A percentile compares a stretch with the other conserved stretches of the same genome.
phyloP scores from a whole-genome alignment of 1,284 basidiomycete genomes.

The Ceratobasidium sp. region DNA sequence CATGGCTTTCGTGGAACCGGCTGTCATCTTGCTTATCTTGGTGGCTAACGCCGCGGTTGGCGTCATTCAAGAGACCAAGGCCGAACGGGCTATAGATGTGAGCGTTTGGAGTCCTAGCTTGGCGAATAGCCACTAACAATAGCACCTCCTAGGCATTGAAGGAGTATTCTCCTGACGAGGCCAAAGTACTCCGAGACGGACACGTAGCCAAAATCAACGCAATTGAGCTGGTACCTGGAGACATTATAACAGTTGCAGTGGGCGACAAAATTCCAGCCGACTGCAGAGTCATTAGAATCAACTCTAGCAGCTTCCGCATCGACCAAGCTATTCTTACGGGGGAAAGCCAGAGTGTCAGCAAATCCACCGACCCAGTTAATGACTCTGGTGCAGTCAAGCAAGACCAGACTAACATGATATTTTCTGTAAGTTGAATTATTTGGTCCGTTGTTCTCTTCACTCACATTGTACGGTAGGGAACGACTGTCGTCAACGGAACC shows the following conservation, averaged over 20 bases:
- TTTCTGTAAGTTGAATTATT: constrained; percentile 77
- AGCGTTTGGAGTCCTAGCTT: constrained; percentile 53
- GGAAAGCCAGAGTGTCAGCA: constrained; percentile 88
- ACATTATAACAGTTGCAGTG: constrained; percentile 88
- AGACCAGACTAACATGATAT: constrained; percentile 95
- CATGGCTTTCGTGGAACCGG: constrained; percentile 89
- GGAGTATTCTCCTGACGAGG: constrained; percentile 95
- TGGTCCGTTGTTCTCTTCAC: too few relatives aligned
- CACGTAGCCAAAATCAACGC: constrained; percentile 80
- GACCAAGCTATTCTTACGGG: constrained; percentile 97
- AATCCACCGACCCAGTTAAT: constrained; percentile 71
- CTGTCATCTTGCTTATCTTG: constrained; percentile 92
- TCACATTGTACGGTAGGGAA: constrained; percentile 67
- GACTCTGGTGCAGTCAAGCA: constrained; percentile 89
- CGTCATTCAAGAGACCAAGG: constrained; percentile 93
- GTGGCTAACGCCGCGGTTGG: constrained; percentile 94
- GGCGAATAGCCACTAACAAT: constrained; percentile 24
- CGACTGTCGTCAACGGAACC: constrained; percentile 91
- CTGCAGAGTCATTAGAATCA: constrained; percentile 86
- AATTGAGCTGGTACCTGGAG: constrained; percentile 90
- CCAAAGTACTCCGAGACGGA: constrained; percentile 85
- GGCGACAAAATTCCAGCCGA: constrained; percentile 96
- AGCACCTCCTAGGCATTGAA: constrained; percentile 78
- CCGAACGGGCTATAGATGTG: constrained; percentile 95
- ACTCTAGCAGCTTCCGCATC: constrained; percentile 89